Evolutionary conservation across 108 stramenopile species (phyloP), one percentile per base, ranked within the genome.

Genomic region (Bacterosira constricta): DNA sequence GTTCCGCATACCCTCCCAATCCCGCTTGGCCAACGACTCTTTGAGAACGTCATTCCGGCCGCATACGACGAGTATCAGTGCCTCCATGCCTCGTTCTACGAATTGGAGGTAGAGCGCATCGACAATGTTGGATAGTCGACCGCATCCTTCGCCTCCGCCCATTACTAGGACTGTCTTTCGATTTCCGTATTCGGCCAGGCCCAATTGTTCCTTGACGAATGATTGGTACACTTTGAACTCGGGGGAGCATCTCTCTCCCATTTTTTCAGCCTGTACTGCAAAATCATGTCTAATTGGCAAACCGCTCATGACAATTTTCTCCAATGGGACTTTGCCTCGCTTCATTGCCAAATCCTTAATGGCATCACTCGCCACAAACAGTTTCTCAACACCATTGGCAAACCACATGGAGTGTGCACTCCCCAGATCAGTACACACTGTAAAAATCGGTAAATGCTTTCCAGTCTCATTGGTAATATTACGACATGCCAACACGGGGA

Each of bases 351-450:
- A 66, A 27, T 86, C 68, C 20, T 66, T 44, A 50, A 98, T 88
- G 2, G 73, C 80, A 7, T 90, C 85, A 8, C 82, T 82, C 0
- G 96, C 97, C 13, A 98, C 96, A 69, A 96, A 98, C 66, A 94
- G 85, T 53, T 90, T 90, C 70, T 97, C 96, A 39, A 93, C 91
- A 20, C 93, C 86, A 26, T 74, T 86, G 25, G 91, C 88, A 70
- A 98, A 99, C 98, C 98, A 99, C 49, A 91, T 87, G 45, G 86
- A 83, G 76, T 99, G 98, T 6, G 91, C 97, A 1, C 77, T 82
- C 6, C 95, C 98, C 32, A 99, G 75, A 82, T 99, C 98, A n/a
- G 98, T 99, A 15, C 97, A 96, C 0, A 99, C 97, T 0, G 98
- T 99, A 70, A 96, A 97, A 67, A 94, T 90, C 36, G 93, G 93